Conservation (phyloP, 2,329 filamentous ascomycete species). For the Aureobasidium musti region DNA sequence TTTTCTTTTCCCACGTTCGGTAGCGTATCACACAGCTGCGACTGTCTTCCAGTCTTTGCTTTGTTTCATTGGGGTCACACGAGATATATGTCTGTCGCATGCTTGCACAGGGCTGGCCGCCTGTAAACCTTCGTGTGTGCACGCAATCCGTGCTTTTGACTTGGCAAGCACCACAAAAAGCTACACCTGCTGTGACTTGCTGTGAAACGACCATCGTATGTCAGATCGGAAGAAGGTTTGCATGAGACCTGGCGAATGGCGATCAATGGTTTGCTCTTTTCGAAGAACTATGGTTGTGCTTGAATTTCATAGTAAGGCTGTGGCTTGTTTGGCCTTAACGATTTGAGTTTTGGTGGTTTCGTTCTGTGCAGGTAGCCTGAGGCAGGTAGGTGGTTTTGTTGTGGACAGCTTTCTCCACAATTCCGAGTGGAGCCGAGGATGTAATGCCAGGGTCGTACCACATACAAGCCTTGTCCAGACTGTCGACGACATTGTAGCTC, state of each 20-base stretch:
- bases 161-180: neutral
- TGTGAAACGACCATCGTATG: neutral
- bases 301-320: too few relatives aligned
- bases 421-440: neutral
- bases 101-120: neutral
- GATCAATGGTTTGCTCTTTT: neutral
- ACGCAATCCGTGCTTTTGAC: neutral
- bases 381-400: neutral
- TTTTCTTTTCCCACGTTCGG: neutral
- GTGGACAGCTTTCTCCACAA: slow-evolving; percentile 2
- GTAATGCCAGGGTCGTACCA: neutral
- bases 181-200: slow-evolving; percentile 3
- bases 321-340: too few relatives aligned
- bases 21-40: neutral
- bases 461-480: neutral
- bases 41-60: neutral
- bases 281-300: too few relatives aligned
- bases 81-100: neutral
- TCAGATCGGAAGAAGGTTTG: neutral
- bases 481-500: neutral
- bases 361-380: too few relatives aligned
- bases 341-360: neutral
- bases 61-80: neutral
- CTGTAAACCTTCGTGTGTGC: neutral
- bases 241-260: neutral